Conservation (phyloP, 192 early-diverging fungal genomes). For the Chytriomyces sp. region DNA sequence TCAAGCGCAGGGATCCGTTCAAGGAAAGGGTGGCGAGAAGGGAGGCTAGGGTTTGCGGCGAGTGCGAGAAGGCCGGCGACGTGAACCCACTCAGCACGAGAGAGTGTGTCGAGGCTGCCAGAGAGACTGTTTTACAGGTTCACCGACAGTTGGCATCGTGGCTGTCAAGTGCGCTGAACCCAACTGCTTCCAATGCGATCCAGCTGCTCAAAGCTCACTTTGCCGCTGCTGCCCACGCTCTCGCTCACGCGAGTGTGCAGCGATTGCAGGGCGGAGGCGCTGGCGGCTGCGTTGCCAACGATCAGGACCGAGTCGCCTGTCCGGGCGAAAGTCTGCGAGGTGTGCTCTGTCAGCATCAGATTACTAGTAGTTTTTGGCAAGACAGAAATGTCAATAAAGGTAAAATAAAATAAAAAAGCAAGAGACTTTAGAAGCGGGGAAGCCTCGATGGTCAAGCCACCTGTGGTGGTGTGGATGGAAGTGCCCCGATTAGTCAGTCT, state of each 20-base stretch:
- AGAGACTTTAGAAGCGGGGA: not conserved
- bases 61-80: conserved; percentile 66
- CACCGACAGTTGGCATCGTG: not conserved
- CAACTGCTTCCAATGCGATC: conserved; percentile 67
- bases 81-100: conserved; percentile 61
- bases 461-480: too few relatives aligned
- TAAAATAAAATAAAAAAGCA: conserved; percentile 2
- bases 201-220: conserved; percentile 82
- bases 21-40: conserved; percentile 69
- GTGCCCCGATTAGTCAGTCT: too few relatives aligned
- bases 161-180: not conserved
- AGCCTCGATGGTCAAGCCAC: too few relatives aligned
- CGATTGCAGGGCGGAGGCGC: conserved; percentile 27
- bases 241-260: conserved; percentile 25
- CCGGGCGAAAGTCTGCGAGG: not conserved
- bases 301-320: conserved; percentile 43
- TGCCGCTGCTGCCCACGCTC: conserved; percentile 53
- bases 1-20: conserved; percentile 64
- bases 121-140: conserved; percentile 29
- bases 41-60: conserved; percentile 58
- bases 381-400: not conserved
- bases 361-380: not conserved
- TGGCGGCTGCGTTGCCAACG: conserved; percentile 51
- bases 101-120: conserved; percentile 54
- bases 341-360: not conserved